Conservation (phyloP, 352 stramenopile species). For the Peronospora farinosa region DNA sequence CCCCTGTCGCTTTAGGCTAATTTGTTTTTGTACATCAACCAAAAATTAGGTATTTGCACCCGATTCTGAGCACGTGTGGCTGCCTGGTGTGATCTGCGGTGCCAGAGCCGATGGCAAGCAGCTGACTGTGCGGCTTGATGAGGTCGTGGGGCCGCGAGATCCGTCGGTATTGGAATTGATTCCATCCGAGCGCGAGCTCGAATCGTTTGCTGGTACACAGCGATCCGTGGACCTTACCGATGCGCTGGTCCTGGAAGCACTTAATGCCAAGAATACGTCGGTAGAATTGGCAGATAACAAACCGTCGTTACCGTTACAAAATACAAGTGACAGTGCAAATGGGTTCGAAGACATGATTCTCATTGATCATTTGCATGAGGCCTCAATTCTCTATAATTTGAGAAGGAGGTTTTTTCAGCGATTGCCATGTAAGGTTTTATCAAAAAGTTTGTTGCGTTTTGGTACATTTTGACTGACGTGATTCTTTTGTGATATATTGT, state of each 20-base stretch:
- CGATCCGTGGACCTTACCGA: slow-evolving; percentile 53
- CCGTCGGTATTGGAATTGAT: slow-evolving; percentile 34
- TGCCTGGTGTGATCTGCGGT: slow-evolving; percentile 65
- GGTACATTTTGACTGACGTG: not conserved
- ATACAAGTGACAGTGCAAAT: slow-evolving; percentile 43
- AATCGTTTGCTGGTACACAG: slow-evolving; percentile 46
- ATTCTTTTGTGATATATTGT: slow-evolving; percentile 1
- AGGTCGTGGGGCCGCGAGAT: slow-evolving; percentile 49
- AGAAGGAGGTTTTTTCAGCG: slow-evolving; percentile 66
- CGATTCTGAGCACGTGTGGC: slow-evolving; percentile 72
- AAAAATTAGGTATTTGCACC: slow-evolving; percentile 53
- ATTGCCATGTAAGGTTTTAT: slow-evolving; percentile 55
- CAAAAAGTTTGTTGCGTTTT: slow-evolving; percentile 2
- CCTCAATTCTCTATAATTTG: slow-evolving; percentile 84
- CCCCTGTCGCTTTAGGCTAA: slow-evolving; percentile 27
- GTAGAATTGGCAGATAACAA: slow-evolving; percentile 30
- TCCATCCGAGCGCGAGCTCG: slow-evolving; percentile 45
- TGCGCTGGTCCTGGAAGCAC: slow-evolving; percentile 40
- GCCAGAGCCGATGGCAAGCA: slow-evolving; percentile 34
- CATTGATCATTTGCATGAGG: slow-evolving; percentile 81
- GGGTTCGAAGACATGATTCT: slow-evolving; percentile 87
- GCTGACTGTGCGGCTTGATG: slow-evolving; percentile 61
- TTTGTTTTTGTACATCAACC: slow-evolving; percentile 2
- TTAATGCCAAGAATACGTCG: slow-evolving; percentile 60
- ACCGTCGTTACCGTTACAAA: slow-evolving; percentile 63